Evolutionary conservation across 352 stramenopile species (phyloP).

Genomic region (Pythium biforme): DNA sequence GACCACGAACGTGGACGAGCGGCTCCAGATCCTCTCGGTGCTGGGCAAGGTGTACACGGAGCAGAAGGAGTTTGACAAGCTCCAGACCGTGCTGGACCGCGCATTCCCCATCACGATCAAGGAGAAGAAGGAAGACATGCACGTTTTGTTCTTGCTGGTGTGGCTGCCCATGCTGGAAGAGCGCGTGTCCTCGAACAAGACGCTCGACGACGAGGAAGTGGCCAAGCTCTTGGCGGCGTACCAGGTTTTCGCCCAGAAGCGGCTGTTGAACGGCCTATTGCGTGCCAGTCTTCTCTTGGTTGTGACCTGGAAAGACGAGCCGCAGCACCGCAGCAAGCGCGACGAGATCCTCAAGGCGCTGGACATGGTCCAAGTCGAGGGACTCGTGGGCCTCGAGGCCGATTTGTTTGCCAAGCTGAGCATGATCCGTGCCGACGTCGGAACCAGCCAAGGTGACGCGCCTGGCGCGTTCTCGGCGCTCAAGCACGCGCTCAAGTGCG

Average conservation of each 20-base stretch:
- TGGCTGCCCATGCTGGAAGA: constrained; percentile 47
- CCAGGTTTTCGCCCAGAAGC: constrained; percentile 57
- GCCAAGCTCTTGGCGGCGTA: constrained; percentile 39
- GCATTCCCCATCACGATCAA: constrained; percentile 24
- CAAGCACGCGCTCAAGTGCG: constrained; percentile 14
- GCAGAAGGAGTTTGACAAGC: constrained; percentile 27
- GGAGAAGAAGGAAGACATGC: constrained; percentile 32
- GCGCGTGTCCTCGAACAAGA: constrained; percentile 10
- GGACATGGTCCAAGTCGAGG: constrained; percentile 23
- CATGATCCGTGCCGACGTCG: constrained; percentile 21
- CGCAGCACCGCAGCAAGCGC: constrained; percentile 7
- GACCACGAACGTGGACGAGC: constrained; percentile 35
- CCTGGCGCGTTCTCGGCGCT: constrained; percentile 1
- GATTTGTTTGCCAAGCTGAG: constrained; percentile 18
- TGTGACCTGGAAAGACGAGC: constrained; percentile 17
- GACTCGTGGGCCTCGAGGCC: constrained; percentile 15
- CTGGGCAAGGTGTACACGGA: constrained; percentile 50
- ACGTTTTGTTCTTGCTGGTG: constrained; percentile 47
- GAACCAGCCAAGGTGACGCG: constrained; percentile 6
- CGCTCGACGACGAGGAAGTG: constrained; percentile 14
- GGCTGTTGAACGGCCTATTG: constrained; percentile 40
- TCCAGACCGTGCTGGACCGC: constrained; percentile 12
- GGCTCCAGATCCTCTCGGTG: constrained; percentile 48
- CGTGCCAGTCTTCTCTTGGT: constrained; percentile 25
- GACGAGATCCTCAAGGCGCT: constrained; percentile 20